Conservation (phyloP, 768 basidiomycete genomes). For the Kwoniella sp. region DNA sequence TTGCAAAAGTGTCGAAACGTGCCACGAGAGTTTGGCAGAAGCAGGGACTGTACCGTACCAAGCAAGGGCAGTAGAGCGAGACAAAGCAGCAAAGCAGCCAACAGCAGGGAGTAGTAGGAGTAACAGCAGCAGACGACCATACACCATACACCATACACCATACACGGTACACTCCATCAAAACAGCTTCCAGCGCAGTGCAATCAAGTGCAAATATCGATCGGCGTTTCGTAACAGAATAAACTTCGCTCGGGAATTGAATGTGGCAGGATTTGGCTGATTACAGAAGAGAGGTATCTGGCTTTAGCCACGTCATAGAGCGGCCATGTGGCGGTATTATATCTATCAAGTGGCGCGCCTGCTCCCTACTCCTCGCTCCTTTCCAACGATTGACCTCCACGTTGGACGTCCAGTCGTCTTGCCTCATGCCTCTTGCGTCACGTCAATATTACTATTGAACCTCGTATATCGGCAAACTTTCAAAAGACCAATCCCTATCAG, state of each 20-base stretch:
- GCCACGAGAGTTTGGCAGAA: constrained; percentile 18
- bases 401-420: constrained; percentile 17
- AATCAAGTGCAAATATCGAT: background rate
- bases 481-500: no score
- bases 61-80: background rate
- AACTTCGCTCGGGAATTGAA: background rate
- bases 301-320: no score
- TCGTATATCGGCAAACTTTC: no score
- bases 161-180: no score
- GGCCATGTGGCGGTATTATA: no score
- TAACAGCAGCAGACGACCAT: no score
- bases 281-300: no score
- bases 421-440: background rate
- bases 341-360: background rate
- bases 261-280: constrained; percentile 19
- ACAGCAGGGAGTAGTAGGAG: background rate
- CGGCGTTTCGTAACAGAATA: constrained; percentile 13
- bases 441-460: no score
- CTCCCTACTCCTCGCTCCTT: no score
- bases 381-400: constrained; percentile 28
- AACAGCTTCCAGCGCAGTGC: no score
- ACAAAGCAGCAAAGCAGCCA: background rate
- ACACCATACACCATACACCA: background rate
- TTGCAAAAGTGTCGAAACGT: background rate
- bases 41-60: background rate